These are phyloP conservation scores for Orbilia brochopaga DNA, from an alignment of 2,329 filamentous ascomycete genomes.

Conservation along the genomic window DNA sequence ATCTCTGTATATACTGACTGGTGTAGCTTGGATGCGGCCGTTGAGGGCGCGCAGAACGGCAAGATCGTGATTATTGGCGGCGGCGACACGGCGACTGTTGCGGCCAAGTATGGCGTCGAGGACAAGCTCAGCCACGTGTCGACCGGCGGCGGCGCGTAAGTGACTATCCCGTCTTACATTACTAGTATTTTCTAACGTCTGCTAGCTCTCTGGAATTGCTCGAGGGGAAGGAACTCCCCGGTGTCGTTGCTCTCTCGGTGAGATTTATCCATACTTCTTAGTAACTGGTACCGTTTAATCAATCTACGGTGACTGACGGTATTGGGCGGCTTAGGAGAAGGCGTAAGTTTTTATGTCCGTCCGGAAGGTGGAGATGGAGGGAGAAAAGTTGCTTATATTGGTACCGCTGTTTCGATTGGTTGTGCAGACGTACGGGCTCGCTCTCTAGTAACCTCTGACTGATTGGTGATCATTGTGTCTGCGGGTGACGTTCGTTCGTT, in stretches of 20 bases:
- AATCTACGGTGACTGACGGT: background rate
- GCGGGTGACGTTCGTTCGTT: background rate
- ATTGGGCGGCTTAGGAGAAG: conserved; percentile 20
- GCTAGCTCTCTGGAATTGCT: conserved; percentile 79
- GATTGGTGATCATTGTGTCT: background rate
- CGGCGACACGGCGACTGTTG: conserved; percentile 96
- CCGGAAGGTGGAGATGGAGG: background rate
- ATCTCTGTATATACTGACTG: background rate
- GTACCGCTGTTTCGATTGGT: background rate
- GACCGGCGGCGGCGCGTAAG: conserved; percentile 83
- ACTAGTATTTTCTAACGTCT: conserved; percentile 9
- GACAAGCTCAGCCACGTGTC: conserved; percentile 98
- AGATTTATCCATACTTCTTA: too few species aligned
- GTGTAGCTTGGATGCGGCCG: conserved; percentile 74
- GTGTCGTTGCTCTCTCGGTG: conserved; percentile 83
- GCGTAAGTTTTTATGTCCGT: conserved; percentile 29
- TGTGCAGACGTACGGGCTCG: conserved; percentile 46
- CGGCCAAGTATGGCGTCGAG: conserved; percentile 95
- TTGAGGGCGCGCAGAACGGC: conserved; percentile 77
- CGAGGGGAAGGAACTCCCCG: conserved; percentile 96
- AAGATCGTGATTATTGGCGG: conserved; percentile 99
- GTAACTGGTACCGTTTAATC: conserved; percentile 19
- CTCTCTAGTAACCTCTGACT: conserved; percentile 28
- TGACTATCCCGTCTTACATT: conserved; percentile 18
- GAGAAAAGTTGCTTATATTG: background rate